Percentiles rank a stretch among this genome's conserved stretches.
Conservation (phyloP, 306 rosid genomes). For the Pachyrhizus erosus region DNA sequence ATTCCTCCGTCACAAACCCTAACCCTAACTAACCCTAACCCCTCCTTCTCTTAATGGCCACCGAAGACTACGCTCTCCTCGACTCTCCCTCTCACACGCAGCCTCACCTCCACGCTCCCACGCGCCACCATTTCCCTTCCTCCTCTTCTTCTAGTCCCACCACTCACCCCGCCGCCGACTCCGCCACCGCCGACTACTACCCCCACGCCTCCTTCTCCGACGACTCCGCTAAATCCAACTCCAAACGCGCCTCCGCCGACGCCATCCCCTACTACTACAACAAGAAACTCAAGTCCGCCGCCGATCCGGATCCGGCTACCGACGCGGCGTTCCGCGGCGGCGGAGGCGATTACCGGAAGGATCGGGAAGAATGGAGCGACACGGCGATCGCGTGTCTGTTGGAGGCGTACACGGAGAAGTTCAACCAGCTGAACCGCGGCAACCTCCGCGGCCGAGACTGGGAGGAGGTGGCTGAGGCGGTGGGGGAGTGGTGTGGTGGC, state of each 20-base stretch:
- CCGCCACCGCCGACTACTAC: slow-evolving; percentile 9
- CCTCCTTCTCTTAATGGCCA: slow-evolving; percentile 37
- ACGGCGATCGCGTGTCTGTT: slow-evolving; percentile 53
- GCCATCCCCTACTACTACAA: slow-evolving; percentile 5
- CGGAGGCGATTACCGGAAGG: slow-evolving; percentile 54
- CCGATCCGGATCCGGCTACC: slow-evolving; percentile 37
- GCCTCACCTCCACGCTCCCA: slow-evolving; percentile 45
- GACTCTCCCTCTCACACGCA: slow-evolving; percentile 47
- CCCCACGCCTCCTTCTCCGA: slow-evolving; percentile 20
- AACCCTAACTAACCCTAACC: background rate
- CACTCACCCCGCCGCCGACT: slow-evolving; percentile 19
- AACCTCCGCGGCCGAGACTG: slow-evolving; percentile 59
- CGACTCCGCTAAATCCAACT: slow-evolving; percentile 34
- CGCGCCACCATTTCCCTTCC: slow-evolving; percentile 49
- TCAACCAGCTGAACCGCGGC: slow-evolving; percentile 54
- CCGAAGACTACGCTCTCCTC: slow-evolving; percentile 41
- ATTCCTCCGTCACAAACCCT: slow-evolving; percentile 21
- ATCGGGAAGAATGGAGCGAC: slow-evolving; percentile 60
- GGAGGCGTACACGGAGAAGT: slow-evolving; percentile 53
- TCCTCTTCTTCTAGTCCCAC: slow-evolving; percentile 39
- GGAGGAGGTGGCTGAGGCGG: slow-evolving; percentile 32
- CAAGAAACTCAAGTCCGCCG: slow-evolving; percentile 45
- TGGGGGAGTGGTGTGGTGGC: background rate
- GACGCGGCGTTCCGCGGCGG: slow-evolving; percentile 5
- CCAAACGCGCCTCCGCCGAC: slow-evolving; percentile 26